A percentile compares a stretch with the other conserved stretches of the same genome.
These are phyloP conservation scores for Beta lomatogona DNA, from an alignment of 179 eudicot species.

Conservation along the genomic window DNA sequence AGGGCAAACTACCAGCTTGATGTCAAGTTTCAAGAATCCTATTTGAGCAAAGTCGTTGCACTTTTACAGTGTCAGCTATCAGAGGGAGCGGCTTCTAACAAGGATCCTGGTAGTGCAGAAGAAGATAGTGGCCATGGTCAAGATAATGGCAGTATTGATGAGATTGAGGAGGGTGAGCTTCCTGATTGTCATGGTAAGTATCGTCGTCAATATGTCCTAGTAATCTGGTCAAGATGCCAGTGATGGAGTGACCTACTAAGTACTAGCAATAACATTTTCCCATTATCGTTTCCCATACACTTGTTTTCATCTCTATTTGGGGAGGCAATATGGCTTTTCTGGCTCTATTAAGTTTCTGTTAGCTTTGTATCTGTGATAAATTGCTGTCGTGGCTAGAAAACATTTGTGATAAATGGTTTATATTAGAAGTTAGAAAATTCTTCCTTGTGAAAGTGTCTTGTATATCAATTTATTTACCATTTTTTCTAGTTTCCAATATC, in stretches of 20 bases:
- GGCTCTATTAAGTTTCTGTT: neutral
- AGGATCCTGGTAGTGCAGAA: constrained; percentile 37
- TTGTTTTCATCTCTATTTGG: neutral
- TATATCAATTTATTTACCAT: too few relatives aligned
- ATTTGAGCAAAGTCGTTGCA: constrained; percentile 74
- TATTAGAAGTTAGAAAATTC: too few relatives aligned
- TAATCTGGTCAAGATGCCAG: neutral
- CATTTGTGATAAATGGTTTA: neutral
- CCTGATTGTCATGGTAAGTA: constrained; percentile 84
- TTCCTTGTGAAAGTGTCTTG: too few relatives aligned
- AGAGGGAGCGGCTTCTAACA: constrained; percentile 78
- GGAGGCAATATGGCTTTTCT: neutral
- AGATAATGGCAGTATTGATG: constrained; percentile 47
- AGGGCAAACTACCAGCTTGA: constrained; percentile 96
- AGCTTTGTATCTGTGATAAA: neutral
- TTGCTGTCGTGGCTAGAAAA: neutral
- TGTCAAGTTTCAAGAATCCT: constrained; percentile 94
- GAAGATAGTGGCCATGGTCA: constrained; percentile 31
- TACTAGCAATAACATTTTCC: neutral
- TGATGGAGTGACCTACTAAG: neutral
- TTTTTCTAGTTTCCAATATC: too few relatives aligned
- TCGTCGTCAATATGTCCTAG: constrained; percentile 6
- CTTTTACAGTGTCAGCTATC: constrained; percentile 85
- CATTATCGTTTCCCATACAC: neutral
- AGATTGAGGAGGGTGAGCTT: constrained; percentile 97